Conservation (phyloP, 2,329 filamentous ascomycete genomes). For the Fusarium albidum region DNA sequence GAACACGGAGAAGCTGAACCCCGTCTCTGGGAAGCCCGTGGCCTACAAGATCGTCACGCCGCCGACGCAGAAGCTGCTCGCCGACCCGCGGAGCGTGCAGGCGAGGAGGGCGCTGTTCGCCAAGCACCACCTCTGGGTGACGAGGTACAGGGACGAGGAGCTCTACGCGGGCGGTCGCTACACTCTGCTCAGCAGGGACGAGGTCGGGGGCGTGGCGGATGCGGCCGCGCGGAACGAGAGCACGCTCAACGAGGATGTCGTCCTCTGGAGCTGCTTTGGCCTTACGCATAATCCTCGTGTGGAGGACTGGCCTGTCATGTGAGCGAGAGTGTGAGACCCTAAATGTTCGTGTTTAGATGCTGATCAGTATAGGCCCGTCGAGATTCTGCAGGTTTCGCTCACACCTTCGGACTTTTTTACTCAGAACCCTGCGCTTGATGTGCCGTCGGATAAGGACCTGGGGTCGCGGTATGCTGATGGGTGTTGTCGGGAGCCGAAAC, state of each 20-base stretch:
- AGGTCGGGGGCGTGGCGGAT: constrained; percentile 48
- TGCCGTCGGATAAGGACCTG: constrained; percentile 43
- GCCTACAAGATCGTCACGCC: constrained; percentile 59
- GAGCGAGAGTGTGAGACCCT: constrained; percentile 36
- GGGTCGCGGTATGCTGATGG: neutral
- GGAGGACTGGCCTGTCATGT: constrained; percentile 76
- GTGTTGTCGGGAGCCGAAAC: no score
- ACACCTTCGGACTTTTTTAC: constrained; percentile 59
- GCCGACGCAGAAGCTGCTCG: constrained; percentile 56
- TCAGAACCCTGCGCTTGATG: constrained; percentile 56
- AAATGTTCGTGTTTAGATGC: neutral
- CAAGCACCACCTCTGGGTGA: constrained; percentile 58
- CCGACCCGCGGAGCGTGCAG: constrained; percentile 53
- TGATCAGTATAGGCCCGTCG: constrained; percentile 47
- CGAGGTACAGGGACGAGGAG: constrained; percentile 58
- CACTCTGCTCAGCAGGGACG: constrained; percentile 52
- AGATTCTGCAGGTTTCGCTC: constrained; percentile 55
- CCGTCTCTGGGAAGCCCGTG: constrained; percentile 56
- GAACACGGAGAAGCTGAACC: constrained; percentile 54
- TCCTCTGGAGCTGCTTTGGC: constrained; percentile 66
- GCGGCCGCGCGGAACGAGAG: constrained; percentile 54
- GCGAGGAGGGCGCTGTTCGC: constrained; percentile 55
- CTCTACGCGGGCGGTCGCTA: constrained; percentile 60
- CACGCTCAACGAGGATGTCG: constrained; percentile 57
- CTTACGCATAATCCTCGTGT: constrained; percentile 71